These are phyloP conservation scores for Hydrangea macrophylla DNA, from an alignment of 148 eudicot species.

Conservation along the genomic window DNA sequence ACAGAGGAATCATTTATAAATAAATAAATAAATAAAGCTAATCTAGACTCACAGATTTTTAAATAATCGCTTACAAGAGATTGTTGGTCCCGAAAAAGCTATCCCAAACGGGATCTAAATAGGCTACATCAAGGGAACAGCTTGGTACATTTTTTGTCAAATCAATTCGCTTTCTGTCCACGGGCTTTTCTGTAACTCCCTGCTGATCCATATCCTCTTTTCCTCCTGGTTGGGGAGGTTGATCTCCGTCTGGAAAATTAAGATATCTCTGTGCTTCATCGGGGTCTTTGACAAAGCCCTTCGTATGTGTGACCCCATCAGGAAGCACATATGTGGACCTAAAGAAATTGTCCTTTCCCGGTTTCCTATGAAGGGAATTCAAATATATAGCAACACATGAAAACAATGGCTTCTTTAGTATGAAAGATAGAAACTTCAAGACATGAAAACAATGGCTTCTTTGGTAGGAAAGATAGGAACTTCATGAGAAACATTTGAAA, in stretches of 20 bases:
- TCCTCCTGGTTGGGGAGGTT: conserved; percentile 15
- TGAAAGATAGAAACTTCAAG: no score
- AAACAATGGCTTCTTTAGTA: no score
- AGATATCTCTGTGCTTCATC: conserved; percentile 70
- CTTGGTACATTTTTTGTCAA: conserved; percentile 60
- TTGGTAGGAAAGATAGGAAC: no score
- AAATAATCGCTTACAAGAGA: no score
- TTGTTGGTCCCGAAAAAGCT: no score
- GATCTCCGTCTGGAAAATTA: conserved; percentile 37
- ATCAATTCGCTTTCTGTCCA: conserved; percentile 55
- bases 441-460: no score
- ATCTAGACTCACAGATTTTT: no score
- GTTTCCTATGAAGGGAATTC: conserved; percentile 41
- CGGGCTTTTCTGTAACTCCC: conserved; percentile 33
- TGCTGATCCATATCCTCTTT: conserved; percentile 29
- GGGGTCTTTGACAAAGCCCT: conserved; percentile 77
- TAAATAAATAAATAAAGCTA: no score
- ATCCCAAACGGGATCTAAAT: no score
- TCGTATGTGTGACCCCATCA: conserved; percentile 75
- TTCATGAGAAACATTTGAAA: no score
- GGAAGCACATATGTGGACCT: conserved; percentile 89
- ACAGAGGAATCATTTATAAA: no score
- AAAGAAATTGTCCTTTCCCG: conserved; percentile 68
- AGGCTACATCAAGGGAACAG: neutral
- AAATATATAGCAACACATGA: no score